Base-by-base conservation (phyloP, 1,139 yeast genomes). In the Debaryomyces udenii region DNA sequence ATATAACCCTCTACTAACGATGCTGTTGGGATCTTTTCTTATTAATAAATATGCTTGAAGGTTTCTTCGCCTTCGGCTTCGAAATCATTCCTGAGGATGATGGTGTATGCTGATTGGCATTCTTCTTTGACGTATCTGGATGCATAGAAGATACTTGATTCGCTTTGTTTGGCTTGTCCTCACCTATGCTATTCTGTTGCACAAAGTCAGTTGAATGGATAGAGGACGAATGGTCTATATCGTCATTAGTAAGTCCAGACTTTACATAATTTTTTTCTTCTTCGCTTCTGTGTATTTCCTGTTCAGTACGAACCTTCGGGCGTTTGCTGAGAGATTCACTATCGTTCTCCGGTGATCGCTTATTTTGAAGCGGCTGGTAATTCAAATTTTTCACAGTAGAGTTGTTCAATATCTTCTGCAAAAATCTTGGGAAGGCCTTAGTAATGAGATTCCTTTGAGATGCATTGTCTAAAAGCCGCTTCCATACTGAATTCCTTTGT, bases 401-500 rank as follows among this genome's bases (percentile, higher is more conserved):
- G 16, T 9, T 35, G n/a, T 24, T 32, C 6, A 24, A 35, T 15
- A 10, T 9, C 4, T 45, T 40, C 20, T 48, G 49, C 37, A 72
- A 58, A 43, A 73, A 73, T 6, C 77, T 76, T 1, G 74, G 70
- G 22, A 49, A 53, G 0, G 76, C 78, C 26, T 56, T 46, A 1
- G 61, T 47, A 2, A 72, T 55, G 37, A 58, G 53, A 6, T 59
- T 51, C 50, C 96, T 68, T 0, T 61, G 54, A 33, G 66, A 64
- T 0, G 96, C 95, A 67, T 89, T 83, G 0, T 62, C 58, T 16
- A 88, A 70, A 39, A 90, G 66, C 45, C 79, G 71, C 18, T 62
- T 68, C 97, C 97, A 90, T 1, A 87, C 79, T 17, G 68, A 70
- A 55, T 88, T 85, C 42, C 78, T 67, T 13, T 61, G 55, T 49